Percentiles rank a stretch among this genome's conserved stretches.
These are phyloP conservation scores for Colletotrichum orbiculare DNA, from an alignment of 2,329 filamentous ascomycete species.

Conservation along the genomic window DNA sequence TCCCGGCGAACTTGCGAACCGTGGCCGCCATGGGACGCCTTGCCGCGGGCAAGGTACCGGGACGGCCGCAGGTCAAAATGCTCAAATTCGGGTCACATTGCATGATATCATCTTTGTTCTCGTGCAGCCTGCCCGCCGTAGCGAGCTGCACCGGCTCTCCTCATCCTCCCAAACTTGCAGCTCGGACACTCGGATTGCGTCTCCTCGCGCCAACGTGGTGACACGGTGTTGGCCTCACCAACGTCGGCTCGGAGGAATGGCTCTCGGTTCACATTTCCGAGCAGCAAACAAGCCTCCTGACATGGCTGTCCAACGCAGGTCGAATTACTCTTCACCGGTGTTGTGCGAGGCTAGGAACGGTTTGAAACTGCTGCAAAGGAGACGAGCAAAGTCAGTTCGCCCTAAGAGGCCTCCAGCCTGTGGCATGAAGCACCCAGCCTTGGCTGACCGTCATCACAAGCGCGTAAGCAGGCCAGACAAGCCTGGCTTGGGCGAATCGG, in stretches of 20 bases:
- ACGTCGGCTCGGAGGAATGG: neutral
- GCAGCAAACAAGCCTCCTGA: conserved; percentile 25
- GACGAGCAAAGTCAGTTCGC: conserved; percentile 1
- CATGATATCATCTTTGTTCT: conserved; percentile 22
- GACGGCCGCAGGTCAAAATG: conserved; percentile 17
- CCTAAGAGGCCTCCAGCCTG: neutral
- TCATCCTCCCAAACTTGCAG: neutral
- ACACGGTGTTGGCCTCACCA: neutral
- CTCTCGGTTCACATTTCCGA: neutral
- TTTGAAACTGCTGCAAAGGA: neutral
- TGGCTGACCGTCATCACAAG: too few relatives aligned
- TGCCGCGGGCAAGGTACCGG: conserved; percentile 15
- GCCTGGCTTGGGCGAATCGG: too few relatives aligned
- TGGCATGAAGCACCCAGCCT: too few relatives aligned
- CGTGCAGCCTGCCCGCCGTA: conserved; percentile 11
- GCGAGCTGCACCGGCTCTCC: conserved; percentile 2
- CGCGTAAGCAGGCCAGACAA: too few relatives aligned
- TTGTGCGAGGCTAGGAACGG: neutral
- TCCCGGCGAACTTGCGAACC: conserved; percentile 18
- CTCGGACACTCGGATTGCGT: too few relatives aligned
- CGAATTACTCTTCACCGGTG: too few relatives aligned
- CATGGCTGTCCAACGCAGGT: conserved; percentile 11
- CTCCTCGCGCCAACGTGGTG: too few relatives aligned
- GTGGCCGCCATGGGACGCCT: conserved; percentile 27
- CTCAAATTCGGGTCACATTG: conserved; percentile 1